Conservation (phyloP, 768 basidiomycete genomes). For the Psilocybe sp. region DNA sequence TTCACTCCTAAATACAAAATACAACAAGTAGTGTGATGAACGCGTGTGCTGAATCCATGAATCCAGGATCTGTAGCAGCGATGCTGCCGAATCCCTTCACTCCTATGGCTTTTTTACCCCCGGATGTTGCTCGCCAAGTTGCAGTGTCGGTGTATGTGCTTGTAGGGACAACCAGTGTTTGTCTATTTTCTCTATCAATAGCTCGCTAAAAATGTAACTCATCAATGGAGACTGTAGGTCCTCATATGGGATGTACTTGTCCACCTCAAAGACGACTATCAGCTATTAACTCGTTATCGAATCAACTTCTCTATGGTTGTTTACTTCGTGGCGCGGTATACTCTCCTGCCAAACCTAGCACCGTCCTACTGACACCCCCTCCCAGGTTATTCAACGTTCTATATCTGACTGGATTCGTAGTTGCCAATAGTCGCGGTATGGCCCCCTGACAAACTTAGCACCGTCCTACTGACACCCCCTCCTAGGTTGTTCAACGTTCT, state of each 20-base stretch:
- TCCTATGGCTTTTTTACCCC: conserved; percentile 14
- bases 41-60: too few species aligned
- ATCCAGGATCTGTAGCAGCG: background rate
- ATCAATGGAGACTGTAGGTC: background rate
- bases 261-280: conserved; percentile 6
- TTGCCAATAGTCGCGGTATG: too few species aligned
- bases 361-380: background rate
- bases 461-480: too few species aligned
- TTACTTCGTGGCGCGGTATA: conserved; percentile 7
- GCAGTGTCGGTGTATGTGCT: conserved; percentile 4
- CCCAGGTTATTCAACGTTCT: too few species aligned
- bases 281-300: conserved; percentile 1
- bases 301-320: conserved; percentile 2
- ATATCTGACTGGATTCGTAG: too few species aligned
- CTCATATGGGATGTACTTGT: conserved; percentile 12
- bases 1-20: too few species aligned
- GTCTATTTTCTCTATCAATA: background rate
- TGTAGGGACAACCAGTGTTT: conserved; percentile 5
- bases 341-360: background rate
- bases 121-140: conserved; percentile 6
- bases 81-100: conserved; percentile 9
- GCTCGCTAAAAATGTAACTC: background rate
- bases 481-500: conserved; percentile 5
- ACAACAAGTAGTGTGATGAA: too few species aligned
- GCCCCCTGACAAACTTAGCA: too few species aligned